Evolutionary conservation across 139 green algal species (phyloP).

Genomic region (Prasinococcaceae sp.): DNA sequence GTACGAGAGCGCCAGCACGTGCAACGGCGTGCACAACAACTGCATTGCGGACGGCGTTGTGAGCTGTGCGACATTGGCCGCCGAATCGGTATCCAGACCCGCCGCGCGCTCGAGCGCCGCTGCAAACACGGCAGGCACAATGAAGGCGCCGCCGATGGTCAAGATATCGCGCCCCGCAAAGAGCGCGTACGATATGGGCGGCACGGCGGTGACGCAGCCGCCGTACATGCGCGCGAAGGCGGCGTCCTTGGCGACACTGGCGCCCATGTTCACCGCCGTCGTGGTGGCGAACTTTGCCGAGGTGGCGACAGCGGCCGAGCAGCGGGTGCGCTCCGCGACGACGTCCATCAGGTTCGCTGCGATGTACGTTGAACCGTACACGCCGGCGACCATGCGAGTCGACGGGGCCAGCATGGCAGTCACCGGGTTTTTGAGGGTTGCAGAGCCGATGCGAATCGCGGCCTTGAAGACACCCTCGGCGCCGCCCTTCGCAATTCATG

Average conservation of each 20-base stretch:
- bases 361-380: neutral
- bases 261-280: neutral
- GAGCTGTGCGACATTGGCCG: neutral
- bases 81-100: neutral
- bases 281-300: conserved; percentile 3
- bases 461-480: too few species aligned
- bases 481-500: too few species aligned
- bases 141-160: conserved; percentile 1
- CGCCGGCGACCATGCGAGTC: conserved; percentile 6
- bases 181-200: neutral
- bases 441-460: too few species aligned
- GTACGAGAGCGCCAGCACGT: conserved; percentile 3
- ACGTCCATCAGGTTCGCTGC: conserved; percentile 3
- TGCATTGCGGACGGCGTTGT: neutral
- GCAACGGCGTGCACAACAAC: conserved; percentile 2
- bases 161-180: neutral
- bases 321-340: neutral
- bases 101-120: neutral
- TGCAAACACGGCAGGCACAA: neutral
- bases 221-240: conserved; percentile 1
- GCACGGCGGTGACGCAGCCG: neutral
- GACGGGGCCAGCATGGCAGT: too few species aligned
- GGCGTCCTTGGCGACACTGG: neutral
- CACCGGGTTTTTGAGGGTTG: too few species aligned
- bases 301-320: neutral